A percentile compares a stretch with the other conserved stretches of the same genome.
Evolutionary conservation across 1,139 yeast species (phyloP).

Genomic region (Hyphopichia buzzinii): DNA sequence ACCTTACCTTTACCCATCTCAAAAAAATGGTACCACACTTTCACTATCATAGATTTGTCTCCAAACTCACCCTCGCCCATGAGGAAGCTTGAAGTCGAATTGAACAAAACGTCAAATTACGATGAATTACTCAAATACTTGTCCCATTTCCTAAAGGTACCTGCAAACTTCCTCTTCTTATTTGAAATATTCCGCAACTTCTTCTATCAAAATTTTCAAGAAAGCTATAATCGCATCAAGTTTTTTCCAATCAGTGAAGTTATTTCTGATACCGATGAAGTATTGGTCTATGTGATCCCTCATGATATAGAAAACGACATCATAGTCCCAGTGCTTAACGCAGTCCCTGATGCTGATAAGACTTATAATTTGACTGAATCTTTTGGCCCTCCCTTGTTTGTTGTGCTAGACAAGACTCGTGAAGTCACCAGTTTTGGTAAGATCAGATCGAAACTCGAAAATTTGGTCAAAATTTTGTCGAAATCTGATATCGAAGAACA

Average conservation of each 20-base stretch:
- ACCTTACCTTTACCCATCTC: constrained; percentile 86
- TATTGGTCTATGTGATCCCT: constrained; percentile 68
- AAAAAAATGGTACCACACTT: constrained; percentile 67
- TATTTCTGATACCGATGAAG: constrained; percentile 60
- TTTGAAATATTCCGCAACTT: constrained; percentile 71
- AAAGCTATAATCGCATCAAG: constrained; percentile 53
- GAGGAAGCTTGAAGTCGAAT: constrained; percentile 61
- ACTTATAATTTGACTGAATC: constrained; percentile 35
- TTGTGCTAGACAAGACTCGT: constrained; percentile 52
- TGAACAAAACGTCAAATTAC: constrained; percentile 64
- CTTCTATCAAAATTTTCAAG: constrained; percentile 70
- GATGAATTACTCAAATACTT: constrained; percentile 64
- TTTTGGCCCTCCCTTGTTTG: constrained; percentile 77
- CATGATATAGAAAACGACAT: constrained; percentile 42
- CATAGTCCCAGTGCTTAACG: constrained; percentile 68
- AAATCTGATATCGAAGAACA: constrained; percentile 22
- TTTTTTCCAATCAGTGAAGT: constrained; percentile 70
- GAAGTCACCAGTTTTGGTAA: constrained; percentile 47
- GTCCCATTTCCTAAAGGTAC: constrained; percentile 47
- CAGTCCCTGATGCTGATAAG: constrained; percentile 42
- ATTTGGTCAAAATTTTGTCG: constrained; percentile 25
- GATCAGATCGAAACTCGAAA: constrained; percentile 56
- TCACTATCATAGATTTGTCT: constrained; percentile 59
- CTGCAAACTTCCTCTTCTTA: constrained; percentile 48
- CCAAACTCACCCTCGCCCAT: constrained; percentile 30